These are phyloP conservation scores for Hyaloscypha hepaticicola DNA, from an alignment of 495 filamentous ascomycete species.

Conservation along the genomic window DNA sequence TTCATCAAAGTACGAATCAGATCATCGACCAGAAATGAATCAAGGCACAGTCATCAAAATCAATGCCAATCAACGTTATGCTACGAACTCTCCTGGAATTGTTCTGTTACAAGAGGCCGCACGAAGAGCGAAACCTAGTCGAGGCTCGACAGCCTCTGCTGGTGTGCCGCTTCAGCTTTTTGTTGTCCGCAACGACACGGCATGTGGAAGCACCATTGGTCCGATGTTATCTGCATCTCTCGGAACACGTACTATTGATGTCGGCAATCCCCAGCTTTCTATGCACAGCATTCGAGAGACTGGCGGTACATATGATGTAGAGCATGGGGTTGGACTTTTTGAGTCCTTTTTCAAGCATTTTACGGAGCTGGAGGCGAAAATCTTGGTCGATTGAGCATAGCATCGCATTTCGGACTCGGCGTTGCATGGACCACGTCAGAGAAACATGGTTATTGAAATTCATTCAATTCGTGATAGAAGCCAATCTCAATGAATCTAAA, in stretches of 20 bases:
- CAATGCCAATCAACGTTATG: slow-evolving; percentile 95
- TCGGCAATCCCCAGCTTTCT: slow-evolving; percentile 92
- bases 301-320: slow-evolving; percentile 82
- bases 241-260: slow-evolving; percentile 82
- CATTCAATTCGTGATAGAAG: not conserved
- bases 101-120: slow-evolving; percentile 88
- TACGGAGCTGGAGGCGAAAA: slow-evolving; percentile 72
- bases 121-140: slow-evolving; percentile 49
- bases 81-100: slow-evolving; percentile 93
- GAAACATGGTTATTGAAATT: too few relatives aligned
- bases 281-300: slow-evolving; percentile 99
- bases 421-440: not conserved
- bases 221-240: slow-evolving; percentile 87
- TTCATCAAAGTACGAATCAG: slow-evolving; percentile 81
- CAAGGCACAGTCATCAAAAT: slow-evolving; percentile 94
- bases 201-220: slow-evolving; percentile 94
- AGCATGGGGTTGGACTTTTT: slow-evolving; percentile 83
- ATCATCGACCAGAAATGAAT: slow-evolving; percentile 93
- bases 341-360: slow-evolving; percentile 83
- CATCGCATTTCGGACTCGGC: not conserved
- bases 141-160: slow-evolving; percentile 35
- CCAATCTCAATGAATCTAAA: not conserved
- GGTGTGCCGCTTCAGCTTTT: slow-evolving; percentile 90
- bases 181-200: slow-evolving; percentile 92
- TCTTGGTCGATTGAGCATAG: slow-evolving; percentile 65